Evolutionary conservation across 192 early-diverging fungal species (phyloP).

Genomic region (Thamnidium elegans): DNA sequence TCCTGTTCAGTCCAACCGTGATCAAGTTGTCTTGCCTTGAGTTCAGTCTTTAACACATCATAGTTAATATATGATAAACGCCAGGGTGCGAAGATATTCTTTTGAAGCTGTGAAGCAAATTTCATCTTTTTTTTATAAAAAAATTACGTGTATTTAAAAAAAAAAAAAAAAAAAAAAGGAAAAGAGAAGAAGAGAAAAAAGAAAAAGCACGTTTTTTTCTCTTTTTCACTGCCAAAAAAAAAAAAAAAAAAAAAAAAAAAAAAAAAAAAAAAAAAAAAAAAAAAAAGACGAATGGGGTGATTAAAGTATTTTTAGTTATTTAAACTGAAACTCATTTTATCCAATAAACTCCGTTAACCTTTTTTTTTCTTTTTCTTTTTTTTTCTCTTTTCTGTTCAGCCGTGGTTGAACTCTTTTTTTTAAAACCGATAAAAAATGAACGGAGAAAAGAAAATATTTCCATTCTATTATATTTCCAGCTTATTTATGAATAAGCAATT

Average conservation of each 20-base stretch:
- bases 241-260: slow-evolving; percentile 5
- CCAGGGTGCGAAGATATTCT: slow-evolving; percentile 74
- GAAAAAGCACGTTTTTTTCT: neutral
- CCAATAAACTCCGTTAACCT: neutral
- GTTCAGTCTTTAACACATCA: slow-evolving; percentile 77
- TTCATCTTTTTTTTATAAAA: slow-evolving; percentile 60
- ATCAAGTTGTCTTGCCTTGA: slow-evolving; percentile 65
- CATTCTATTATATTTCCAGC: no score
- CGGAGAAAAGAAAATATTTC: no score
- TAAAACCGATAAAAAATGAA: no score
- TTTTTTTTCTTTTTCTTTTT: slow-evolving; percentile 2
- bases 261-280: slow-evolving; percentile 7
- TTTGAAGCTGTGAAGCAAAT: slow-evolving; percentile 77
- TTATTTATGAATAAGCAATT: no score
- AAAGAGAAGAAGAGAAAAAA: slow-evolving; percentile 2
- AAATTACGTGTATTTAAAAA: neutral
- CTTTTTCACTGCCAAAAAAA: neutral
- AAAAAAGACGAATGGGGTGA: neutral
- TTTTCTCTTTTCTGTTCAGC: neutral
- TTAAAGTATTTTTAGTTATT: neutral
- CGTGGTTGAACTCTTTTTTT: no score
- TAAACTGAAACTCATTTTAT: no score
- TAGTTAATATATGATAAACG: slow-evolving; percentile 81
- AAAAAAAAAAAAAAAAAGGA: neutral
- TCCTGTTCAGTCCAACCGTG: slow-evolving; percentile 63